A percentile compares a stretch with the other conserved stretches of the same genome.
Conservation (phyloP, 768 basidiomycete species). For the Ramaria rubella region DNA sequence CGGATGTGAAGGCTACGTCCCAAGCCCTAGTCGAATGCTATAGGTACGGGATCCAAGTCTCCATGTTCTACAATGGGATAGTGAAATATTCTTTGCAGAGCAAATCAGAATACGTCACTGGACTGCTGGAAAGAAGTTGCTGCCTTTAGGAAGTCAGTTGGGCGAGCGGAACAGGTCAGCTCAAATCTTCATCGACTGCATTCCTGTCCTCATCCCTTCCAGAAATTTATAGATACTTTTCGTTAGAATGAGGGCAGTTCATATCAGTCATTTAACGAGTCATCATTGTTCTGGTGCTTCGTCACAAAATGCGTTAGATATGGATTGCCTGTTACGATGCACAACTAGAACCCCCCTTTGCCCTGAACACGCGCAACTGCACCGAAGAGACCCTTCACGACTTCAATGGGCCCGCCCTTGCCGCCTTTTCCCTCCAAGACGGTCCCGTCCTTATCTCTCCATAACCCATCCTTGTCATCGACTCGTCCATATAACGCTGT, state of each 20-base stretch:
- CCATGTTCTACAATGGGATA: neutral
- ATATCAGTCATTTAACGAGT: too few relatives aligned
- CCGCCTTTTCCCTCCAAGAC: slow-evolving; percentile 25
- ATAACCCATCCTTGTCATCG: slow-evolving; percentile 45
- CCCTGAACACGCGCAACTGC: slow-evolving; percentile 38
- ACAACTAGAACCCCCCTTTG: slow-evolving; percentile 27
- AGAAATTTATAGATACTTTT: slow-evolving; percentile 10
- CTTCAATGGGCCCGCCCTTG: slow-evolving; percentile 28
- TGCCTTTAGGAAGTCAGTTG: slow-evolving; percentile 63
- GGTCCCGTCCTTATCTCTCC: slow-evolving; percentile 45
- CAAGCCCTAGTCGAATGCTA: slow-evolving; percentile 71
- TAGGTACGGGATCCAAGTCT: slow-evolving; percentile 38
- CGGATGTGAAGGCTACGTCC: slow-evolving; percentile 48
- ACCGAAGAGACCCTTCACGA: slow-evolving; percentile 37
- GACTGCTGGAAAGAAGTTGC: slow-evolving; percentile 72
- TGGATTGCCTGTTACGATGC: too few relatives aligned
- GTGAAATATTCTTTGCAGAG: slow-evolving; percentile 17
- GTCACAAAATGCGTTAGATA: too few relatives aligned
- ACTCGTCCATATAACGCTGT: slow-evolving; percentile 45
- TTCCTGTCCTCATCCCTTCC: neutral
- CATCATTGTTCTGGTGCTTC: too few relatives aligned
- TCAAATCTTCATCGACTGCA: neutral
- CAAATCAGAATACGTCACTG: slow-evolving; percentile 46
- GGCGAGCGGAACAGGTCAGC: slow-evolving; percentile 61
- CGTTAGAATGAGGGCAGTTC: too few relatives aligned